phyloP scores from a whole-genome alignment of 768 basidiomycete genomes.

The Trametes punicea region DNA sequence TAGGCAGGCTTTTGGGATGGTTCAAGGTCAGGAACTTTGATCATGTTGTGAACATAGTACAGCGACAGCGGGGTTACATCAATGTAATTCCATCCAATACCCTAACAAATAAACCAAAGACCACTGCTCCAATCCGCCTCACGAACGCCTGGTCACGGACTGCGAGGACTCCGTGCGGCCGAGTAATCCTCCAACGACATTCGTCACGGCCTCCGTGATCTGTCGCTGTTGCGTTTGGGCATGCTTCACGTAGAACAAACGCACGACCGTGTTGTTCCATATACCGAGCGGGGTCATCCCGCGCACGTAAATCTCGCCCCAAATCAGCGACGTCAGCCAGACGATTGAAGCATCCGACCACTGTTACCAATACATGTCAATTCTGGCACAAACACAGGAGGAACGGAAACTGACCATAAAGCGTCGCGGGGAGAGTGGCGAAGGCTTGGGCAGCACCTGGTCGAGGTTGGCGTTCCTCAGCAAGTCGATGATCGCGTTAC shows the following conservation, averaged over 20 bases:
- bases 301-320: conserved; percentile 94
- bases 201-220: conserved; percentile 74
- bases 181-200: conserved; percentile 76
- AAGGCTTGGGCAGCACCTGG: conserved; percentile 70
- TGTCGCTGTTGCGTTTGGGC: conserved; percentile 65
- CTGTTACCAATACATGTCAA: conserved; percentile 36
- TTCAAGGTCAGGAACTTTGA: no score
- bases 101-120: background rate
- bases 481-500: conserved; percentile 70
- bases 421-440: conserved; percentile 60
- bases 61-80: background rate
- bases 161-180: conserved; percentile 39
- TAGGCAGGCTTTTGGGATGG: no score
- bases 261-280: conserved; percentile 88
- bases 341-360: conserved; percentile 91
- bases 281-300: conserved; percentile 84
- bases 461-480: conserved; percentile 65
- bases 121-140: background rate
- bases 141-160: conserved; percentile 25
- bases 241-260: conserved; percentile 90
- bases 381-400: background rate
- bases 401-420: conserved; percentile 61
- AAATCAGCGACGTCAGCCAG: conserved; percentile 91
- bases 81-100: no score
- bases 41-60: background rate